Conservation (phyloP, 371 early-diverging fungal genomes). For the Mycotypha africana region DNA sequence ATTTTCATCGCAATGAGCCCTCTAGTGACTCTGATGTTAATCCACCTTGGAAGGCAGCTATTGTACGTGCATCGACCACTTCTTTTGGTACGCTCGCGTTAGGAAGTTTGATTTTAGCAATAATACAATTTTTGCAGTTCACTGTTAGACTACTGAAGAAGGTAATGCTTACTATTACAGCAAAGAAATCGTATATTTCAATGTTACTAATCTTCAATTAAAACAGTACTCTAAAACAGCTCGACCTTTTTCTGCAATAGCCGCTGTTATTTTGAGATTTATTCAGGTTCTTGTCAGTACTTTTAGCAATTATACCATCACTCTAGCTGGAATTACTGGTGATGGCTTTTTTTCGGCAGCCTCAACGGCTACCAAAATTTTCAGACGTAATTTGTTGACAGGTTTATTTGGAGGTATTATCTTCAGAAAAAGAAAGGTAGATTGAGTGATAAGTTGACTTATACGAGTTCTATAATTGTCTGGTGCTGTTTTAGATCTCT, state of each 20-base stretch:
- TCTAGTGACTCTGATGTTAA: slow-evolving; percentile 22
- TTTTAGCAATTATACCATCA: slow-evolving; percentile 67
- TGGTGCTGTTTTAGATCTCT: slow-evolving; percentile 28
- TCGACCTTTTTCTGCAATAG: slow-evolving; percentile 22
- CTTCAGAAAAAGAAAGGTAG: no score
- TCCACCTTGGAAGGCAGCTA: slow-evolving; percentile 37
- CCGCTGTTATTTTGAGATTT: slow-evolving; percentile 18
- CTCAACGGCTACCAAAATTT: slow-evolving; percentile 60
- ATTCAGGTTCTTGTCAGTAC: slow-evolving; percentile 51
- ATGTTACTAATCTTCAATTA: background rate
- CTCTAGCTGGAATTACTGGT: slow-evolving; percentile 69
- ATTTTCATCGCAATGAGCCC: slow-evolving; percentile 57
- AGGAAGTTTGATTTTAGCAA: slow-evolving; percentile 61
- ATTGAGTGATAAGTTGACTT: background rate
- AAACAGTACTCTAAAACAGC: slow-evolving; percentile 24
- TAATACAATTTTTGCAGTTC: slow-evolving; percentile 52
- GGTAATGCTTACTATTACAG: slow-evolving; percentile 19
- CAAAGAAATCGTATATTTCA: background rate
- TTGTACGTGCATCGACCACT: slow-evolving; percentile 49
- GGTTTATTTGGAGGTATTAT: slow-evolving; percentile 55
- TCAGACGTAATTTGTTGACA: slow-evolving; percentile 65
- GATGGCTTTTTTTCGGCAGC: slow-evolving; percentile 58
- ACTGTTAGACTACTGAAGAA: slow-evolving; percentile 39
- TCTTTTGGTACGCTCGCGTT: slow-evolving; percentile 70
- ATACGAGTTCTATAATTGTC: background rate